Evolutionary conservation across 139 green algal species (phyloP).

Genomic region (Closterium sp.): DNA sequence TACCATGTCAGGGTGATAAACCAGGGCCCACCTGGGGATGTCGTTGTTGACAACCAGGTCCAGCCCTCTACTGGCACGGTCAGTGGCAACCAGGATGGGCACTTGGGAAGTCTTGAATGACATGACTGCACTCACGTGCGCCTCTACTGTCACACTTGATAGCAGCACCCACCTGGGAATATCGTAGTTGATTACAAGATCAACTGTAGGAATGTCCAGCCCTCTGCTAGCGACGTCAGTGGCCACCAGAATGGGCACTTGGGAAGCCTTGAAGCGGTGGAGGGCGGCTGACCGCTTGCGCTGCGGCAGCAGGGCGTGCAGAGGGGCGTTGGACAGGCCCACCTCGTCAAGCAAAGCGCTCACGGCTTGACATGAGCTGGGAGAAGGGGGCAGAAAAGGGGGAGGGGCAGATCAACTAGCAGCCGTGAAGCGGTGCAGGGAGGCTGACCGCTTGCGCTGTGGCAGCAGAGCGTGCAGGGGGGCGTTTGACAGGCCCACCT

Average conservation of each 20-base stretch:
- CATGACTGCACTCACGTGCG: no score
- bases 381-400: constrained; percentile 57
- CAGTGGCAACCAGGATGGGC: constrained; percentile 76
- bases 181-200: constrained; percentile 60
- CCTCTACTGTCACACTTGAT: background rate
- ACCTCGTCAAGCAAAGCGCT: constrained; percentile 74
- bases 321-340: constrained; percentile 57
- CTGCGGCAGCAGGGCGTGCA: constrained; percentile 65
- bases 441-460: constrained; percentile 72
- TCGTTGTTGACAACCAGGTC: constrained; percentile 59
- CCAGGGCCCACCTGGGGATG: constrained; percentile 32
- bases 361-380: constrained; percentile 61
- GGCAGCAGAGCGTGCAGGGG: constrained; percentile 53
- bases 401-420: constrained; percentile 54
- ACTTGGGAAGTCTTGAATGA: constrained; percentile 59
- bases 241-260: constrained; percentile 70
- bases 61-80: constrained; percentile 50
- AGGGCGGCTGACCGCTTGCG: constrained; percentile 73
- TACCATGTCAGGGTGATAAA: background rate
- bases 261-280: constrained; percentile 62
- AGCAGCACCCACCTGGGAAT: constrained; percentile 34
- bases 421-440: constrained; percentile 68
- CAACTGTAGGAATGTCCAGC: constrained; percentile 58
- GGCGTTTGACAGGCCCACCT: constrained; percentile 70
- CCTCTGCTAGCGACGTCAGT: constrained; percentile 62